A percentile compares a stretch with the other conserved stretches of the same genome.
Evolutionary conservation across 768 basidiomycete genomes (phyloP).

Genomic region (Trametes cinnabarina): DNA sequence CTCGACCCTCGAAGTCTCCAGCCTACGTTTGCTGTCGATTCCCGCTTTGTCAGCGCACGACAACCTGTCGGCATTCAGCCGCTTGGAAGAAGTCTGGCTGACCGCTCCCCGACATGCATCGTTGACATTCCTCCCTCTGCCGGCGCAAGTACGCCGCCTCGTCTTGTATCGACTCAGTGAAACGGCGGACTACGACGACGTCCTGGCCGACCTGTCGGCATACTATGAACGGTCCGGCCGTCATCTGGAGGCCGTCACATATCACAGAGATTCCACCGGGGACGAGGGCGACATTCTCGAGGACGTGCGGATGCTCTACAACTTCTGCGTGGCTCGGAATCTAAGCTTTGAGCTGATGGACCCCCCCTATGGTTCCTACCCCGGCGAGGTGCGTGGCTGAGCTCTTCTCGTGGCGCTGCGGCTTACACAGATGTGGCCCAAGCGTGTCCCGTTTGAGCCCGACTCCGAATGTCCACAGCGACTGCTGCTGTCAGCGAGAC

Average conservation of each 20-base stretch:
- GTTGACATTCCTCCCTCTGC: constrained; percentile 3
- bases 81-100: background rate
- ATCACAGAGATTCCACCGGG: background rate
- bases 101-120: background rate
- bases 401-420: too few relatives aligned
- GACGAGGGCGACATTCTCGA: background rate
- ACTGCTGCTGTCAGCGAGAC: background rate
- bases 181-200: background rate
- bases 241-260: constrained; percentile 1
- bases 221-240: background rate
- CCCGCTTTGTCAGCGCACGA: background rate
- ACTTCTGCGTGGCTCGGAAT: background rate
- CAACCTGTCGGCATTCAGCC: background rate
- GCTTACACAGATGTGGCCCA: too few relatives aligned
- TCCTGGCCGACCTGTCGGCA: background rate
- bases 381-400: constrained; percentile 13
- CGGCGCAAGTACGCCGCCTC: constrained; percentile 1
- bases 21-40: constrained; percentile 4
- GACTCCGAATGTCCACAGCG: background rate
- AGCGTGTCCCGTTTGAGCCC: constrained; percentile 3
- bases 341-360: constrained; percentile 9
- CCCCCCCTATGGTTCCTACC: constrained; percentile 12
- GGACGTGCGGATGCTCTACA: constrained; percentile 1
- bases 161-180: background rate
- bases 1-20: background rate